Conservation (phyloP, 192 early-diverging fungal species). For the Coemansia sp. region DNA sequence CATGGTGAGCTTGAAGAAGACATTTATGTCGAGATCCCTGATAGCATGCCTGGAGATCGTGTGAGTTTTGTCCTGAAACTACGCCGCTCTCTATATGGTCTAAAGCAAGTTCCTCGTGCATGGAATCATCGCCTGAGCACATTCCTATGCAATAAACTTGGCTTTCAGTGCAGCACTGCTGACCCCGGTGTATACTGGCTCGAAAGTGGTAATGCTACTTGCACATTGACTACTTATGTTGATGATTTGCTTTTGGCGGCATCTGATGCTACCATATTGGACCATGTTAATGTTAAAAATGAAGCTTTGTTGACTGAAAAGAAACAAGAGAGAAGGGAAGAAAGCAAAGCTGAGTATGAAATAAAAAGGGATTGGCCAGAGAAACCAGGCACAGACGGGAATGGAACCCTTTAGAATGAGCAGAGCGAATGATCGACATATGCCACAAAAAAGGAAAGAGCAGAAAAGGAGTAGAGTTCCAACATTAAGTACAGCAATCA, state of each 20-base stretch:
- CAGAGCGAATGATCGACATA: too few species aligned
- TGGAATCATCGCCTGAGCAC: constrained; percentile 12
- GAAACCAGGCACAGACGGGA: too few species aligned
- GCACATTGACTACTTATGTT: constrained; percentile 14
- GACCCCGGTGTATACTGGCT: constrained; percentile 2
- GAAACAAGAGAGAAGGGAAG: too few species aligned
- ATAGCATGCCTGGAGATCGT: constrained; percentile 5
- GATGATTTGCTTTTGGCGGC: constrained; percentile 14
- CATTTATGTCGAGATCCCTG: constrained; percentile 12
- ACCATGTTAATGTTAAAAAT: too few species aligned
- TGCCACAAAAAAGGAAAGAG: too few species aligned
- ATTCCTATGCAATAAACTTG: not conserved
- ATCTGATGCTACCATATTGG: not conserved
- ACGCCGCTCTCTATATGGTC: constrained; percentile 12
- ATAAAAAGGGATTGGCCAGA: too few species aligned
- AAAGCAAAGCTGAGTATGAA: too few species aligned
- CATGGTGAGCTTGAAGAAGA: constrained; percentile 9
- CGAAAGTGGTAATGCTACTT: not conserved
- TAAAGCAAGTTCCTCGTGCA: constrained; percentile 10
- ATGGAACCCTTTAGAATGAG: too few species aligned
- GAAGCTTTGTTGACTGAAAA: too few species aligned
- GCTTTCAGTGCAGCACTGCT: not conserved
- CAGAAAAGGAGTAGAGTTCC: too few species aligned
- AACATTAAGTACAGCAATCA: too few species aligned
- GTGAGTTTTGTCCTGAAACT: not conserved